Percentiles rank a stretch among this genome's conserved stretches.
phyloP scores from a whole-genome alignment of 805 yeast species.

The Candida xyloterini region DNA sequence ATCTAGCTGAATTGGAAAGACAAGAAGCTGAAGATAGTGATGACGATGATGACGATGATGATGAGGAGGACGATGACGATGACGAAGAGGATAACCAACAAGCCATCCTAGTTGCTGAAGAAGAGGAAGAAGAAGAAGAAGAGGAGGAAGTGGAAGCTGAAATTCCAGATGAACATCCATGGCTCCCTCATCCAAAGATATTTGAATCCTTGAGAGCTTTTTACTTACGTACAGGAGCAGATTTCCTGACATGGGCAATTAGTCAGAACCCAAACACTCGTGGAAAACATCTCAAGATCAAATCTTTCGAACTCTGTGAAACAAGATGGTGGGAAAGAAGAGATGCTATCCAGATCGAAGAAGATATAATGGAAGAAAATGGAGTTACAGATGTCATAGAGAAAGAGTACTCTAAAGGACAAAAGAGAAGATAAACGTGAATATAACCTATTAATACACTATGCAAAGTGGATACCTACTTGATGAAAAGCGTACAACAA shows the following conservation, averaged over 20 bases:
- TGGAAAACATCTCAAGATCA: constrained; percentile 85
- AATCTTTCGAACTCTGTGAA: constrained; percentile 87
- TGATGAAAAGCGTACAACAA: constrained; percentile 91
- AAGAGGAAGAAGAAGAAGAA: constrained; percentile 67
- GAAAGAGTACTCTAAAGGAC: constrained; percentile 47
- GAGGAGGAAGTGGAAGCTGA: constrained; percentile 60
- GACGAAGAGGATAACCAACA: constrained; percentile 48
- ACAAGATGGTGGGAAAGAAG: constrained; percentile 99
- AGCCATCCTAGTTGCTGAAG: constrained; percentile 44
- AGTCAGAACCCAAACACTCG: constrained; percentile 80
- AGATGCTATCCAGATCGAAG: constrained; percentile 83
- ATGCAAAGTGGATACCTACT: constrained; percentile 95
- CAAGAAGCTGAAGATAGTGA: constrained; percentile 65
- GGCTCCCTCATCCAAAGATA: constrained; percentile 96
- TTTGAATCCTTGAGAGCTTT: constrained; percentile 83
- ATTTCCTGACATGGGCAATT: constrained; percentile 90
- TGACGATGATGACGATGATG: constrained; percentile 62
- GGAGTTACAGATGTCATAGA: constrained; percentile 89
- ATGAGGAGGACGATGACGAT: constrained; percentile 66
- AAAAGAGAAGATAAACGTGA: constrained; percentile 50
- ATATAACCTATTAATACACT: constrained; percentile 17
- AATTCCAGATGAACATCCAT: constrained; percentile 88
- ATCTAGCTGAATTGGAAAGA: constrained; percentile 54
- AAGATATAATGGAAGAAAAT: constrained; percentile 88
- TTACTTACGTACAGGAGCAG: constrained; percentile 81